Percentiles rank a stretch among this genome's conserved stretches.
Conservation (phyloP, 2,329 filamentous ascomycete species). For the Trichoderma sp. region DNA sequence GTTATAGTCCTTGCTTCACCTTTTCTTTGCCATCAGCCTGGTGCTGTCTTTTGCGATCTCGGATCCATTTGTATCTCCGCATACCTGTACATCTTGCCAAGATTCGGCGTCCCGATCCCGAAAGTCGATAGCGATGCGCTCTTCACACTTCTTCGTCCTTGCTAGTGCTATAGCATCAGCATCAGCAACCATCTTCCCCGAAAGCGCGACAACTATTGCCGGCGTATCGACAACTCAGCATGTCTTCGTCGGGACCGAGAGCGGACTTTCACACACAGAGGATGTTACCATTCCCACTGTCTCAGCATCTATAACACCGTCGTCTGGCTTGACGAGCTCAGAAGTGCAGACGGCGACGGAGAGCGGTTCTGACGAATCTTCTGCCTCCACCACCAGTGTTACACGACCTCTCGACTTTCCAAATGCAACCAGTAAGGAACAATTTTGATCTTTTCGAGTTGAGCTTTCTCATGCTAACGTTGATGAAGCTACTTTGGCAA, state of each 20-base stretch:
- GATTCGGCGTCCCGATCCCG: slow-evolving; percentile 6
- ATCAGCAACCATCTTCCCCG: slow-evolving; percentile 17
- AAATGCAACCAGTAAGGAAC: slow-evolving; percentile 25
- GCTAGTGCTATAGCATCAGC: slow-evolving; percentile 30
- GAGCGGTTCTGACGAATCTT: not conserved
- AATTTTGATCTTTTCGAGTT: not conserved
- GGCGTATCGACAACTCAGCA: slow-evolving; percentile 13
- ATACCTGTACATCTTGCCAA: slow-evolving; percentile 21
- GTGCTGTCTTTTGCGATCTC: slow-evolving; percentile 23
- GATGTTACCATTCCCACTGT: slow-evolving; percentile 9
- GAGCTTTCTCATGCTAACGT: slow-evolving; percentile 1
- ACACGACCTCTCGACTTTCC: slow-evolving; percentile 15
- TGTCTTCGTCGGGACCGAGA: not conserved
- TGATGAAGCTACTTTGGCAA: slow-evolving; percentile 18
- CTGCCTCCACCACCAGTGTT: slow-evolving; percentile 9
- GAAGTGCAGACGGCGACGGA: not conserved
- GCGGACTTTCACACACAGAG: slow-evolving; percentile 3
- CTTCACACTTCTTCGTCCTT: slow-evolving; percentile 29
- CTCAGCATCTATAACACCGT: slow-evolving; percentile 14
- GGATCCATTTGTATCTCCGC: slow-evolving; percentile 11
- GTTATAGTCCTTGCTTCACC: slow-evolving; percentile 19
- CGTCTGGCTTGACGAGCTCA: not conserved
- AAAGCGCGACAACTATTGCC: slow-evolving; percentile 2
- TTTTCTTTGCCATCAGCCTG: slow-evolving; percentile 16
- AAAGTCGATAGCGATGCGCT: slow-evolving; percentile 30